phyloP scores from a whole-genome alignment of 768 basidiomycete species.

The Podaxis sp. region DNA sequence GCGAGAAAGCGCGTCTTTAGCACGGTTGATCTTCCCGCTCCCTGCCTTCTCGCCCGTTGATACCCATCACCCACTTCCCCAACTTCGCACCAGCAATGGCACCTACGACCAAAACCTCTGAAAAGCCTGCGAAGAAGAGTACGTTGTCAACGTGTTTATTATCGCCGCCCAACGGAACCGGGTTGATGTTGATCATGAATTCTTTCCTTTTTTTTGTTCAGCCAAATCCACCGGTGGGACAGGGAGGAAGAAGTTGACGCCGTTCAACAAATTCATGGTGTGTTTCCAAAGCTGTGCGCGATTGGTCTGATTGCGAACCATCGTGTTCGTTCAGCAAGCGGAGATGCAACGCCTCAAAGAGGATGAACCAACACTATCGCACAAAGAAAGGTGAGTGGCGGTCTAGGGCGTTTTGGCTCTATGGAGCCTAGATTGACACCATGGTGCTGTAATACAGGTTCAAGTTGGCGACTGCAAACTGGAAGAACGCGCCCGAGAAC shows the following conservation, averaged over 20 bases:
- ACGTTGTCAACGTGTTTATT: constrained; percentile 18
- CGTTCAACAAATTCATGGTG: constrained; percentile 75
- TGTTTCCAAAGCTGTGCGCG: constrained; percentile 13
- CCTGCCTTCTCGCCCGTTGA: not conserved
- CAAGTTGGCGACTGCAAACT: constrained; percentile 71
- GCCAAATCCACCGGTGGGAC: constrained; percentile 50
- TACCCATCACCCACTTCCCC: constrained; percentile 6
- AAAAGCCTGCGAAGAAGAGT: constrained; percentile 58
- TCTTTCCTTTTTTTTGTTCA: constrained; percentile 21
- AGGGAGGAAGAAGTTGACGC: constrained; percentile 58
- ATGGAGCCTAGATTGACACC: constrained; percentile 13
- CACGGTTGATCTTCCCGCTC: constrained; percentile 9
- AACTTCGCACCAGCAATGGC: constrained; percentile 30
- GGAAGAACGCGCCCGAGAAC: constrained; percentile 73
- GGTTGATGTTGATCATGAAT: constrained; percentile 15
- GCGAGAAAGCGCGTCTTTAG: constrained; percentile 22
- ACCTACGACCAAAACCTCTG: constrained; percentile 38
- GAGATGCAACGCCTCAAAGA: constrained; percentile 80
- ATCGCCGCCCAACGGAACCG: constrained; percentile 7
- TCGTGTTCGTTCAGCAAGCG: constrained; percentile 45
- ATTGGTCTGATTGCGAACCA: constrained; percentile 3
- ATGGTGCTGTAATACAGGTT: constrained; percentile 39
- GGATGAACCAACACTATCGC: constrained; percentile 63
- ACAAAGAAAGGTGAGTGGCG: constrained; percentile 63
- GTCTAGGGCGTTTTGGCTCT: constrained; percentile 12